Conservation (phyloP, 31 red algal genomes). For the Endocladia muricata region DNA sequence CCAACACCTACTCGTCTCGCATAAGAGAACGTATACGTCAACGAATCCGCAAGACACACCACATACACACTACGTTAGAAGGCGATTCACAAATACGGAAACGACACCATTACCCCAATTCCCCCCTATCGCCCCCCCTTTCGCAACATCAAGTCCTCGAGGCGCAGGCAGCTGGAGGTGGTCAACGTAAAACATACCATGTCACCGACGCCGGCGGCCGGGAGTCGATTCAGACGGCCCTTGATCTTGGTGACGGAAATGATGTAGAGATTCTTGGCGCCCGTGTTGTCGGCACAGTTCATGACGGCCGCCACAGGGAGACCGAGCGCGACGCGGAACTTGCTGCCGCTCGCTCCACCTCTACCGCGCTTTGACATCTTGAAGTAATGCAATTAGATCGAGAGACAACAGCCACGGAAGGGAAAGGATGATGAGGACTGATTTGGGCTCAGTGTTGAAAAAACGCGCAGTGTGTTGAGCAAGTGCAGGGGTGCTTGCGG, state of each 20-base stretch:
- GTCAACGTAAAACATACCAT: slow-evolving; percentile 77
- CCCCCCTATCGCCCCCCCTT: too few species aligned
- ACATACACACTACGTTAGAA: too few species aligned
- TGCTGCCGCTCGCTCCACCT: slow-evolving; percentile 92
- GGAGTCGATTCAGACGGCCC: slow-evolving; percentile 92
- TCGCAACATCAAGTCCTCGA: too few species aligned
- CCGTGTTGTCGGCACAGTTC: slow-evolving; percentile 99
- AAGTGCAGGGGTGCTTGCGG: too few species aligned
- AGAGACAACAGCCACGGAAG: background rate
- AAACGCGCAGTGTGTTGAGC: too few species aligned
- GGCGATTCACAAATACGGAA: too few species aligned
- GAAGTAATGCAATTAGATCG: background rate
- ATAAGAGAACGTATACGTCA: too few species aligned
- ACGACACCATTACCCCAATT: too few species aligned
- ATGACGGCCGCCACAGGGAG: slow-evolving; percentile 93
- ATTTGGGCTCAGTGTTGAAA: too few species aligned
- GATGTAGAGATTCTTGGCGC: slow-evolving; percentile 99
- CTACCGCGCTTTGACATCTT: slow-evolving; percentile 83
- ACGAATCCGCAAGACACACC: too few species aligned
- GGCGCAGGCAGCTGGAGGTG: too few species aligned
- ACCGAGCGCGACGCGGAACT: slow-evolving; percentile 89
- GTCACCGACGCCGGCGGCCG: slow-evolving; percentile 85
- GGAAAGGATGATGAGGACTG: background rate
- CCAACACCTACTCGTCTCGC: slow-evolving; percentile 68
- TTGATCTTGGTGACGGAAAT: slow-evolving; percentile 95